These are phyloP conservation scores for Backusella psychrophila DNA, from an alignment of 192 early-diverging fungal species.

Conservation along the genomic window DNA sequence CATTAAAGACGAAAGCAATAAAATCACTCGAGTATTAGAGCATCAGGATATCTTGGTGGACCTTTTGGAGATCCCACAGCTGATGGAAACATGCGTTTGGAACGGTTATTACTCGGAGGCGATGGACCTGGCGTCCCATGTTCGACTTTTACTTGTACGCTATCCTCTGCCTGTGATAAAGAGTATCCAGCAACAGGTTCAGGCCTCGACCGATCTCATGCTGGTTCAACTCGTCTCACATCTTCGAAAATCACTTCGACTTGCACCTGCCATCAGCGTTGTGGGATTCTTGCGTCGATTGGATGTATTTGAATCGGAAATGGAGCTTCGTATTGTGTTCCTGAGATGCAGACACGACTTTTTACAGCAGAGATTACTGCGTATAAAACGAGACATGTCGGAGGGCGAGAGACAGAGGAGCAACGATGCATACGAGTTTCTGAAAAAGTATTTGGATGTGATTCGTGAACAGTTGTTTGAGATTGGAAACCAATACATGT, in stretches of 20 bases:
- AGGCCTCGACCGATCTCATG: conserved; percentile 62
- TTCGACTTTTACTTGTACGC: conserved; percentile 51
- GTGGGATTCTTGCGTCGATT: conserved; percentile 77
- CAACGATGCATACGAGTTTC: conserved; percentile 53
- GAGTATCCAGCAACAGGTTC: conserved; percentile 61
- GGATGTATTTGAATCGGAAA: conserved; percentile 59
- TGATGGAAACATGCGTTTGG: conserved; percentile 80
- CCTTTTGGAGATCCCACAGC: conserved; percentile 73
- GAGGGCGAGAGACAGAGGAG: conserved; percentile 11
- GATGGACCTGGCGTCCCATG: conserved; percentile 73
- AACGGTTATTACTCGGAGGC: conserved; percentile 85
- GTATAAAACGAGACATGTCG: conserved; percentile 30
- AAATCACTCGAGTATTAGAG: conserved; percentile 51
- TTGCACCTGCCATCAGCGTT: conserved; percentile 73
- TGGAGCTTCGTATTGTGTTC: conserved; percentile 72
- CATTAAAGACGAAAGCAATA: conserved; percentile 27
- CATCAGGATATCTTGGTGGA: conserved; percentile 59
- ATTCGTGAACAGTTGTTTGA: conserved; percentile 81
- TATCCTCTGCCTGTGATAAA: conserved; percentile 58
- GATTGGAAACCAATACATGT: conserved; percentile 77
- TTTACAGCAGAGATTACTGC: conserved; percentile 51
- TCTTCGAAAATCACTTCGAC: conserved; percentile 67
- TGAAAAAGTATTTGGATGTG: conserved; percentile 77
- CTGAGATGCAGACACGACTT: conserved; percentile 66
- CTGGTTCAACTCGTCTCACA: conserved; percentile 65